Base-by-base conservation (phyloP, 2,329 filamentous ascomycete genomes). In the Beauveria medogensis region DNA sequence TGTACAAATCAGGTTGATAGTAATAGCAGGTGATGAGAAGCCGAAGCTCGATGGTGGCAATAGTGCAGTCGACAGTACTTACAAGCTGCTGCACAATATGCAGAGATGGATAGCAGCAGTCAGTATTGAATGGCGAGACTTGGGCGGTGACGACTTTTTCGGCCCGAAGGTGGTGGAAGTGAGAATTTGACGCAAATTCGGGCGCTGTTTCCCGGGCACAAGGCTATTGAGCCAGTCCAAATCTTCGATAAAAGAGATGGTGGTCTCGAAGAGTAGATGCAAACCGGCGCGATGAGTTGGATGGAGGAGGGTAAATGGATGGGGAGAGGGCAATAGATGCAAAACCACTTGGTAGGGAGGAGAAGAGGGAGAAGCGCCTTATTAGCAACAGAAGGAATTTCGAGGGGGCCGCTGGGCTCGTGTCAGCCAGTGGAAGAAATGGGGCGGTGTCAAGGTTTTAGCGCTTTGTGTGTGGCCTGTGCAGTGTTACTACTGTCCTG, bases 331-430 rank as follows among this genome's bases (percentile, higher is more conserved):
- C 64, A 61, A 63, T 58, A 62, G 59, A 47, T 52, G 61, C 61
- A 55, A 62, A 60, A 54, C 61, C 62, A 64, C 63, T 59, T 61
- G 59, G 64, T 62, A 64, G 50, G 59, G 63, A 64, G 64, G 58
- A 59, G 63, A 64, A 55, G 60, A 62, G 65, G 63, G 58, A 63
- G 63, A 62, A 48, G 34, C 60, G 56, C 50, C 57, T 48, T 53
- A 65, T 62, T 50, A 62, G 59, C 56, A 58, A 55, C 64, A 65
- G 63, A 60, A 64, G 56, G 64, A 70, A 66, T 66, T 65, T 65
- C 41, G 65, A 65, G 62, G 59, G 58, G 62, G 41, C 48, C 40
- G 26, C 37, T 24, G 20, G 53, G 53, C 59, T 56, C 26, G 50
- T 60, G 43, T 55, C 59, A 41, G 44, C 44, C 40, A 37, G 44